phyloP scores from a whole-genome alignment of 768 basidiomycete species.

The Naganishia antarctica region DNA sequence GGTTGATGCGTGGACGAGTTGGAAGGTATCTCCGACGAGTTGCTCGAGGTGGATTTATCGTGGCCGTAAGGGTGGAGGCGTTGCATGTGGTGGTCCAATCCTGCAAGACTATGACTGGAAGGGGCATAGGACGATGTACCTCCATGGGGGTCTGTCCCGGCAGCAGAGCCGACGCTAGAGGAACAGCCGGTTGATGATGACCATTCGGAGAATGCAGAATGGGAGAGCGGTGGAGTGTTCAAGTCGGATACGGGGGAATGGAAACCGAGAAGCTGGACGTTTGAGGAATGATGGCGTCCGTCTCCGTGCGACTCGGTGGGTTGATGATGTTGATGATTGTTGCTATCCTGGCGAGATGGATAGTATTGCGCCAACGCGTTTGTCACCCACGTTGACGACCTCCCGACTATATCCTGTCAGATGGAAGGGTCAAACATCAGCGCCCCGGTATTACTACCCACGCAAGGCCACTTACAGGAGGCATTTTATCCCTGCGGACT shows the following conservation, averaged over 20 bases:
- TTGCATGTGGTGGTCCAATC: slow-evolving; percentile 12
- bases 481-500: slow-evolving; percentile 42
- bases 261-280: slow-evolving; percentile 8
- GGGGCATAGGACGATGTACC: neutral
- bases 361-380: slow-evolving; percentile 40
- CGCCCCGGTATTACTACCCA: neutral
- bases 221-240: slow-evolving; percentile 21
- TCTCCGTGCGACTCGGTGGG: neutral
- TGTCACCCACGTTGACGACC: slow-evolving; percentile 47
- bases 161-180: neutral
- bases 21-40: neutral
- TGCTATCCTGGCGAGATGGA: slow-evolving; percentile 14
- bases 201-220: slow-evolving; percentile 21
- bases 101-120: neutral
- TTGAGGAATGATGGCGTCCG: neutral
- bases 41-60: slow-evolving; percentile 5
- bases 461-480: slow-evolving; percentile 35
- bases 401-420: slow-evolving; percentile 40
- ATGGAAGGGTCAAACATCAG: neutral
- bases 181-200: slow-evolving; percentile 17
- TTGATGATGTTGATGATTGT: neutral
- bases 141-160: neutral
- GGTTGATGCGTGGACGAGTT: neutral
- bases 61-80: slow-evolving; percentile 1
- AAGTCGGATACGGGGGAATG: slow-evolving; percentile 19